Evolutionary conservation across 805 yeast genomes (phyloP).

Genomic region (Schizosaccharomyces lindneri): DNA sequence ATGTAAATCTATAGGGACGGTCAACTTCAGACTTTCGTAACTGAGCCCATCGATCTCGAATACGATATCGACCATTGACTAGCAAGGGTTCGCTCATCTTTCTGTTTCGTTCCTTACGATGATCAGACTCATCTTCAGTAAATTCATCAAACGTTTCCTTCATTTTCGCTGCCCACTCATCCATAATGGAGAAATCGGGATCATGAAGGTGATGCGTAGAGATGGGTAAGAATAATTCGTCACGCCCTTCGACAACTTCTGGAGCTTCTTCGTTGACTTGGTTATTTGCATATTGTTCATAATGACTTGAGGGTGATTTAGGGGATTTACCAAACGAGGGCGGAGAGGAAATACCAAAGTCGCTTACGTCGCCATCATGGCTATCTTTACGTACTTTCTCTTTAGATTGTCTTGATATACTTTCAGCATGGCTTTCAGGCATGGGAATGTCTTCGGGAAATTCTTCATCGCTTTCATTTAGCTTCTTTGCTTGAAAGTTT

Average conservation of each 20-base stretch:
- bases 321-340: background rate
- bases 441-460: background rate
- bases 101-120: background rate
- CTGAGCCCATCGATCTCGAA: constrained; percentile 1
- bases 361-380: background rate
- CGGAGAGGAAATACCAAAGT: background rate
- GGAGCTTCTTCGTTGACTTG: background rate
- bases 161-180: background rate
- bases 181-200: background rate
- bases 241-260: background rate
- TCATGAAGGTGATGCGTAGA: background rate
- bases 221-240: background rate
- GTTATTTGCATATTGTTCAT: background rate
- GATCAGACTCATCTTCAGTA: background rate
- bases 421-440: background rate
- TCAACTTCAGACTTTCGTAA: constrained; percentile 1
- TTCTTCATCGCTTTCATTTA: background rate
- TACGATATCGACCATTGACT: background rate
- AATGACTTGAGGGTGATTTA: background rate
- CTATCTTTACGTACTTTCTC: background rate
- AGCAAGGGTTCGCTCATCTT: constrained; percentile 3
- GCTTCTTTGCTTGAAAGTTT: background rate
- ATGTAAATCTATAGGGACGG: background rate
- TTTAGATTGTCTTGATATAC: background rate
- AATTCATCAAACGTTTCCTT: background rate